Evolutionary conservation across 192 early-diverging fungal genomes (phyloP).

Genomic region (Backusella circina): DNA sequence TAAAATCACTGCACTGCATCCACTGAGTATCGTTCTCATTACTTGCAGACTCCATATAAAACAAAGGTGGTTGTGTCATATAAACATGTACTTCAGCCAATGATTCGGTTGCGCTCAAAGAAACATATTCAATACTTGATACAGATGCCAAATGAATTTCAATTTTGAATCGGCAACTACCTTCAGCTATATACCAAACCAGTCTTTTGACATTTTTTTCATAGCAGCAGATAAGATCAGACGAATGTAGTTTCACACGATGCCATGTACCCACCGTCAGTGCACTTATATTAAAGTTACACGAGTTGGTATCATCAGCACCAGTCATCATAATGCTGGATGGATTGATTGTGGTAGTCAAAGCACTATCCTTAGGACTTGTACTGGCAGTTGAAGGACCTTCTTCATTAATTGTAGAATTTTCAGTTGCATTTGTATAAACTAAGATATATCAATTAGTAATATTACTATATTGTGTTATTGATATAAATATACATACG

Average conservation of each 20-base stretch:
- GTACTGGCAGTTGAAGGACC: not conserved
- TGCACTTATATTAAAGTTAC: slow-evolving; percentile 36
- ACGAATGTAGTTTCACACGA: slow-evolving; percentile 43
- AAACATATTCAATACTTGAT: slow-evolving; percentile 36
- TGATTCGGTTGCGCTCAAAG: slow-evolving; percentile 19
- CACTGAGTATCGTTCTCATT: slow-evolving; percentile 26
- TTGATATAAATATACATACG: not conserved
- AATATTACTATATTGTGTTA: not conserved
- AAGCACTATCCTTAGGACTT: not conserved
- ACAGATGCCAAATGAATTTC: slow-evolving; percentile 48
- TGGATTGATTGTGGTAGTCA: not conserved
- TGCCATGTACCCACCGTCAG: slow-evolving; percentile 59
- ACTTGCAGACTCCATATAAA: slow-evolving; percentile 50
- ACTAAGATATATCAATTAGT: not conserved
- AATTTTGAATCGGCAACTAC: slow-evolving; percentile 53
- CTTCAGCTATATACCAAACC: slow-evolving; percentile 57
- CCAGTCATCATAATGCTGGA: not conserved
- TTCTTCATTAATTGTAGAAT: not conserved
- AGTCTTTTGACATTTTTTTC: slow-evolving; percentile 38
- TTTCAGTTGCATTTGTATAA: not conserved
- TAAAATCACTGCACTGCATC: slow-evolving; percentile 63
- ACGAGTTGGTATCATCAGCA: not conserved
- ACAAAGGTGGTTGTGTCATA: slow-evolving; percentile 47
- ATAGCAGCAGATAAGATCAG: slow-evolving; percentile 52
- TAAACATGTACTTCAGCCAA: slow-evolving; percentile 45